Evolutionary conservation across 2,329 filamentous ascomycete species (phyloP).

Genomic region (Penicillium corylophilum): DNA sequence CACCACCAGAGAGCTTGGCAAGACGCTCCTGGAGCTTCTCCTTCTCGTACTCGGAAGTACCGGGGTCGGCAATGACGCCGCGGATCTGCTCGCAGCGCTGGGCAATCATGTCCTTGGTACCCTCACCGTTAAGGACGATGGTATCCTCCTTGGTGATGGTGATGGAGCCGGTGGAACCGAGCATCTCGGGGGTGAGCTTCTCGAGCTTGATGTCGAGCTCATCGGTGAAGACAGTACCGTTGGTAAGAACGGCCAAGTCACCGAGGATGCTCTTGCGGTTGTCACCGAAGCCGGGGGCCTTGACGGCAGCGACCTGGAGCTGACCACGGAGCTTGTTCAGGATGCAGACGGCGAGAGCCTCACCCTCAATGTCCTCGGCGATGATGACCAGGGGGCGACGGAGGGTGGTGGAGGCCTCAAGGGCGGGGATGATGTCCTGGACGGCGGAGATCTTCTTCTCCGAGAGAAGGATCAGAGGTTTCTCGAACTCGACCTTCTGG

Average conservation of each 20-base stretch:
- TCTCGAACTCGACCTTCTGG: slow-evolving; percentile 99
- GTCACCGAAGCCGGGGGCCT: slow-evolving; percentile 98
- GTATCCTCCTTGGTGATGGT: slow-evolving; percentile 99
- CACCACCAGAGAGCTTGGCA: slow-evolving; percentile 97
- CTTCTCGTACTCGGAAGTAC: slow-evolving; percentile 98
- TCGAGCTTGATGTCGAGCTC: slow-evolving; percentile 99
- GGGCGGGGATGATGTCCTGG: slow-evolving; percentile 96
- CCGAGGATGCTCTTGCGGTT: slow-evolving; percentile 99
- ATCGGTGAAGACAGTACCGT: slow-evolving; percentile 95
- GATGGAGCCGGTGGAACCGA: slow-evolving; percentile 95
- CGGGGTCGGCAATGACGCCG: slow-evolving; percentile 89
- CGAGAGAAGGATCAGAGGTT: slow-evolving; percentile 95
- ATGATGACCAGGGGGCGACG: slow-evolving; percentile 97
- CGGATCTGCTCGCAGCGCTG: slow-evolving; percentile 99
- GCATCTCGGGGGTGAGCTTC: slow-evolving; percentile 93
- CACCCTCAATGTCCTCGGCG: slow-evolving; percentile 97
- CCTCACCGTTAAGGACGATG: slow-evolving; percentile 95
- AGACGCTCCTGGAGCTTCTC: slow-evolving; percentile 99
- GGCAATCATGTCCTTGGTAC: slow-evolving; percentile 86
- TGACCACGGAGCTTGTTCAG: slow-evolving; percentile 99
- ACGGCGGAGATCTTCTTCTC: slow-evolving; percentile 99
- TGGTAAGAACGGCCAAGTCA: slow-evolving; percentile 92
- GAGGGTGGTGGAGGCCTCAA: slow-evolving; percentile 93
- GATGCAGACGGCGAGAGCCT: slow-evolving; percentile 97
- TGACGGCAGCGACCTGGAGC: slow-evolving; percentile 96